Base-by-base conservation (phyloP, 148 eudicot genomes). In the Chenopodium formosanum region DNA sequence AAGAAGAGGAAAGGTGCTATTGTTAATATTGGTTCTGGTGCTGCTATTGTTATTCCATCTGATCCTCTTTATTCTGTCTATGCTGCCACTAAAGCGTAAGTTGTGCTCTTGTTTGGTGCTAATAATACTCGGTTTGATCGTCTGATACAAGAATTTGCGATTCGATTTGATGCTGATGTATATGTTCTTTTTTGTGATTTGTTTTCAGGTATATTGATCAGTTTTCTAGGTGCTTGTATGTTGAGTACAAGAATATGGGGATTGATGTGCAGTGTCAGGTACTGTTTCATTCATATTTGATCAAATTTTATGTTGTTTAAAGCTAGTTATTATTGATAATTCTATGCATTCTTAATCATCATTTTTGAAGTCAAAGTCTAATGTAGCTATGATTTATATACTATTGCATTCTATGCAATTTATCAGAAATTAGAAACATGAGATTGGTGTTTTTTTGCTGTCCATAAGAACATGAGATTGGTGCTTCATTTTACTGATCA, bases 221-320 rank as follows among this genome's bases (percentile, higher is more conserved):
- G 86, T 82, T 91, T 74, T 89, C 97, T 20, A 90, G 85, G 83
- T 78, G 91, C 70, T 79, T 90, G 31, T 72, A 85, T 84, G 85
- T 91, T 78, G 97, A 91, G 79, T 91, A 93, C 83, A 91, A 90
- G 89, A 88, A 88, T 3, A 82, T 89, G 81, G 97, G 94, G 17
- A 91, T 93, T 64, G 94, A 90, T 86, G 91, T 91, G 67, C 94
- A 93, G 73, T 91, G 94, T 82, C 97, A 91, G 92, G 97, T 92
- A 82, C 31, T 64, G 44, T 22, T 16, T 67, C 44, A 25, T 77
- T 69, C 22, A 66, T 79, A 34, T 0, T 58, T 17, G 76, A 66
- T 78, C 60, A 56, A 19, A 56, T 22, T 60, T 32, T 23, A 29
- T 62, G 40, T 50, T 69, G 71, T 56, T 76, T 80, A 4, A 2